Evolutionary conservation across 371 early-diverging fungal genomes (phyloP).

Genomic region (Zychaea mexicana): DNA sequence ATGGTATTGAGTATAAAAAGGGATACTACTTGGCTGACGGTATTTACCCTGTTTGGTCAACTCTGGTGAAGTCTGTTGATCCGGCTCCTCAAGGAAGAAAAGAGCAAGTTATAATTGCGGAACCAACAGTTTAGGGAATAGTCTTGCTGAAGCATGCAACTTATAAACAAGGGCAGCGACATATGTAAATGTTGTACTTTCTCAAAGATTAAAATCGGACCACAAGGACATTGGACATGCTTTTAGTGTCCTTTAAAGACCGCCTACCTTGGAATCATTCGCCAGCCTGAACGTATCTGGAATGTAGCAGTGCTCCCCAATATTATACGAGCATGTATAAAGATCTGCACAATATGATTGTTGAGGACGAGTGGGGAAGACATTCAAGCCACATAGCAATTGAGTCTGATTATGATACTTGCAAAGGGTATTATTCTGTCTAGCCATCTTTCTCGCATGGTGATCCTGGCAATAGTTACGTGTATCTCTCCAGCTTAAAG

Average conservation of each 20-base stretch:
- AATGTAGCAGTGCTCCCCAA: not conserved
- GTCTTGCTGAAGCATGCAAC: not conserved
- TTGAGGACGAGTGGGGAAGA: not conserved
- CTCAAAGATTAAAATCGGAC: not conserved
- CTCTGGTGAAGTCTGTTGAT: not conserved
- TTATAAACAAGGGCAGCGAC: too few relatives aligned
- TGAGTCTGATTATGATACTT: not conserved
- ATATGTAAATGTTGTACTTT: not conserved
- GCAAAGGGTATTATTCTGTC: not conserved
- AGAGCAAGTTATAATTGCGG: not conserved
- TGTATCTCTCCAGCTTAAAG: not conserved
- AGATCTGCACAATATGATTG: conserved; percentile 1
- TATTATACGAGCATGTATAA: not conserved
- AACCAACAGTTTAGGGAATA: not conserved
- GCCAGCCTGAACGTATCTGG: not conserved
- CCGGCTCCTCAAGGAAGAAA: not conserved
- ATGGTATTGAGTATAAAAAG: not conserved
- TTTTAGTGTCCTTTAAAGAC: not conserved
- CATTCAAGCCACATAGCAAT: not conserved
- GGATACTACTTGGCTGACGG: conserved; percentile 2
- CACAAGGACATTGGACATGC: not conserved
- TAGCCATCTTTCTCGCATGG: not conserved
- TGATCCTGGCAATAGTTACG: not conserved
- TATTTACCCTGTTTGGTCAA: not conserved
- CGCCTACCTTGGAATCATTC: not conserved